phyloP scores from a whole-genome alignment of 768 basidiomycete species.

The Leucocoprinus sp. region DNA sequence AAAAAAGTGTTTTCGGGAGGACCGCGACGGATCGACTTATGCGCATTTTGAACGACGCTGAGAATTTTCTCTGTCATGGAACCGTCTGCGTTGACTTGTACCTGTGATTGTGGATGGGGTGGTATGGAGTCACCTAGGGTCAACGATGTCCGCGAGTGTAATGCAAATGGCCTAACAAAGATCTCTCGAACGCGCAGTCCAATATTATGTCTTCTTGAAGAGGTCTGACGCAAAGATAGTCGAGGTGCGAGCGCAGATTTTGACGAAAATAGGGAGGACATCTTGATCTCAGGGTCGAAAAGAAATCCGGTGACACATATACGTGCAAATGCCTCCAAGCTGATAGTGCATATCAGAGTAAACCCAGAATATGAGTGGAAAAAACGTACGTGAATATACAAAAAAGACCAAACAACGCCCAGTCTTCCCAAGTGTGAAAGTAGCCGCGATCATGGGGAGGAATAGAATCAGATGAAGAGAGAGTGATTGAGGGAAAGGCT shows the following conservation, averaged over 20 bases:
- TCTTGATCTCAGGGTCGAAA: constrained; percentile 70
- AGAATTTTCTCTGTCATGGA: constrained; percentile 22
- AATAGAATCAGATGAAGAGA: constrained; percentile 34
- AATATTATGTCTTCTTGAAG: constrained; percentile 36
- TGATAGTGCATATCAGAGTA: constrained; percentile 22
- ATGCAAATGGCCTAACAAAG: constrained; percentile 46
- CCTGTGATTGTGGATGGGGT: constrained; percentile 4
- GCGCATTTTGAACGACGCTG: constrained; percentile 25
- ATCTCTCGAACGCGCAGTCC: constrained; percentile 38
- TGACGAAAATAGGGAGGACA: constrained; percentile 39
- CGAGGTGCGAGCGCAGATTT: constrained; percentile 19
- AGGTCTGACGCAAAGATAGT: constrained; percentile 24
- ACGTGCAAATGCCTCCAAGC: constrained; percentile 79
- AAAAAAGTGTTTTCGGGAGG: constrained; percentile 39
- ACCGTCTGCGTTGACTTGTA: constrained; percentile 16
- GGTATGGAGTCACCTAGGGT: constrained; percentile 9
- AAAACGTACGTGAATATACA: constrained; percentile 71
- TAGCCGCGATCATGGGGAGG: constrained; percentile 51
- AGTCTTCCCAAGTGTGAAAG: constrained; percentile 88
- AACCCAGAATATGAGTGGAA: not conserved
- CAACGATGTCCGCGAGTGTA: constrained; percentile 24
- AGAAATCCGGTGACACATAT: constrained; percentile 87
- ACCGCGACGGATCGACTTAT: constrained; percentile 34
- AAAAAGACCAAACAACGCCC: constrained; percentile 76
- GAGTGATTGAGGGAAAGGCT: constrained; percentile 52